Evolutionary conservation across 371 early-diverging fungal species (phyloP).

Genomic region (Ecytonucleospora hepatopenaei): DNA sequence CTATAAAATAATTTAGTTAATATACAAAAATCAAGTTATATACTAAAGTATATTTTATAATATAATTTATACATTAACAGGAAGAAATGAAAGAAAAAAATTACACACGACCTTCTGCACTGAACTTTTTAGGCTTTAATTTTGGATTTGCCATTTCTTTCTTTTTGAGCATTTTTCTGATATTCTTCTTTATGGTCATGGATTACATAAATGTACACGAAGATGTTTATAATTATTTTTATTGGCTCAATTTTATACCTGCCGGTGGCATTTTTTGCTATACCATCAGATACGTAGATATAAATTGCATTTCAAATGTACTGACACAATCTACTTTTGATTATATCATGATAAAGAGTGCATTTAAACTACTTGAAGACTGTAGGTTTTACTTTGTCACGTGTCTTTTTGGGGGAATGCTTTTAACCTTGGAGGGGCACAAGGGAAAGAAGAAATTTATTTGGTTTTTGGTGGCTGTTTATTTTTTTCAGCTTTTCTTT

Average conservation of each 20-base stretch:
- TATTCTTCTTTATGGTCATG: not conserved
- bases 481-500: not conserved
- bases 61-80: too few relatives aligned
- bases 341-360: conserved; percentile 1
- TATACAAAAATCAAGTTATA: too few relatives aligned
- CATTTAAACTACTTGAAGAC: not conserved
- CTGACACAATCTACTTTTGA: not conserved
- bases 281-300: not conserved
- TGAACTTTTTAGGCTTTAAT: too few relatives aligned
- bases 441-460: not conserved
- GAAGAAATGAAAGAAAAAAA: too few relatives aligned
- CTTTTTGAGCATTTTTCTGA: not conserved
- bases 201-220: not conserved
- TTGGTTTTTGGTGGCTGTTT: not conserved
- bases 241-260: not conserved
- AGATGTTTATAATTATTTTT: not conserved
- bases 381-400: not conserved
- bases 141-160: not conserved
- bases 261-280: not conserved
- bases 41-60: too few relatives aligned
- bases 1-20: too few relatives aligned
- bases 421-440: not conserved
- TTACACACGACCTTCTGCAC: too few relatives aligned
- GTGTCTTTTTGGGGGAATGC: not conserved
- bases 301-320: not conserved